Evolutionary conservation across 1,139 yeast genomes (phyloP), one percentile per base, ranked within the genome.

Genomic region (Torulaspora pretoriensis): DNA sequence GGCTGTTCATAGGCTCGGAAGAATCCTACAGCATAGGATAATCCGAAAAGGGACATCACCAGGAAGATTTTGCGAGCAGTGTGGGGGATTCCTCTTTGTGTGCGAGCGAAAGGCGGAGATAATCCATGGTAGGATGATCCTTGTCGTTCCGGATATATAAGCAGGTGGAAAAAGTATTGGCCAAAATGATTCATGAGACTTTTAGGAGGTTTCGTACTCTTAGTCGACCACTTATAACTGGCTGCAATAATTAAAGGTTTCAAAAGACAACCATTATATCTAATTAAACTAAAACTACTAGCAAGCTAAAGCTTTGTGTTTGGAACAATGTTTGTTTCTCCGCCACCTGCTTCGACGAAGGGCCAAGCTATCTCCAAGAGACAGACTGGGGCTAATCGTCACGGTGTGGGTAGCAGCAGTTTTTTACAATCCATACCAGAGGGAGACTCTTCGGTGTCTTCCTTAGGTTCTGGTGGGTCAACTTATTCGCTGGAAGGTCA

Each of bases 311-410:
- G 32, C 32, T 29, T 29, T 29, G 32, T 29, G 32, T 29, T 29
- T n/a, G 27, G 27, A 7, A 30, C 10, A 33, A 61, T 61, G 65
- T 61, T 61, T 47, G 64, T 61, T 35, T 59, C 64, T 23, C 64
- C 64, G 16, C 63, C 65, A 19, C 63, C 64, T n/a, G 60, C 64
- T 8, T 51, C 56, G 17, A 40, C 56, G 22, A 52, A 54, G 3
- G 48, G 51, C 23, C 60, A 54, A 33, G 51, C 49, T n/a, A 39
- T 56, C 31, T 59, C 59, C 17, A 55, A 53, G 39, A 52, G 52
- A 31, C 51, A 45, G 13, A 35, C 54, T 4, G 54, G 47, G 33
- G 44, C 35, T 27, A 29, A 42, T 43, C 35, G 25, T 33, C 38
- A 38, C 38, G 38, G 37, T 19, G 36, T 9, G 10, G 38, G 26